These are phyloP conservation scores for Agaricus blazei DNA, from an alignment of 768 basidiomycete genomes.

Conservation along the genomic window DNA sequence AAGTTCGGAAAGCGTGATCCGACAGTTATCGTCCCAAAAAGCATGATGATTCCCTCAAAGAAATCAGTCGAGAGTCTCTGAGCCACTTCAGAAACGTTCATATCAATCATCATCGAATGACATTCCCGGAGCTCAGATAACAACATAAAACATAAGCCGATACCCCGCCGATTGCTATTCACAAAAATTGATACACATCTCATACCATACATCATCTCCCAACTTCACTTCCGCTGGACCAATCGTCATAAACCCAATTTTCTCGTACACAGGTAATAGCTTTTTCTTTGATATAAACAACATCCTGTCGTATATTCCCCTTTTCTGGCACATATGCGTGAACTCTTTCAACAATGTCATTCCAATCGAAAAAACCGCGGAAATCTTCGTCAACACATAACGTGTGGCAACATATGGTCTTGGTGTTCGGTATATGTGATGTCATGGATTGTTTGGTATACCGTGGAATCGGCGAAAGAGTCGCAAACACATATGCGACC, in stretches of 20 bases:
- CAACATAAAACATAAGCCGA: neutral
- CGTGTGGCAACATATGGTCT: neutral
- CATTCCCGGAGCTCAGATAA: too few relatives aligned
- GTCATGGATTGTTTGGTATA: constrained; percentile 2
- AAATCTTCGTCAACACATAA: constrained; percentile 3
- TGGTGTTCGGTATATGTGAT: neutral
- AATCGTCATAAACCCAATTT: neutral
- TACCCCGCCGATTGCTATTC: neutral
- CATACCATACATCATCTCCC: constrained; percentile 5
- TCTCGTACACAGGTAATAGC: neutral
- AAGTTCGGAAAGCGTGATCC: too few relatives aligned
- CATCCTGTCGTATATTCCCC: constrained; percentile 4
- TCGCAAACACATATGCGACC: constrained; percentile 1
- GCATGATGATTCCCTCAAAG: too few relatives aligned
- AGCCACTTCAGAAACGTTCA: too few relatives aligned
- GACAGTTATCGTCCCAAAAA: too few relatives aligned
- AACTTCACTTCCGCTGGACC: constrained; percentile 1
- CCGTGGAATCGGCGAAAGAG: neutral
- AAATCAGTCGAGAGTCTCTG: too few relatives aligned
- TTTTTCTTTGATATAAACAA: constrained; percentile 2
- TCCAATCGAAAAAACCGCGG: neutral
- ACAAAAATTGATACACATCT: constrained; percentile 1
- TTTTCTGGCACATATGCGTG: neutral
- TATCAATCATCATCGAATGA: too few relatives aligned
- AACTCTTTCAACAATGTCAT: constrained; percentile 2